Evolutionary conservation across 2,329 filamentous ascomycete species (phyloP).

Genomic region (Pseudogymnoascus sp.): DNA sequence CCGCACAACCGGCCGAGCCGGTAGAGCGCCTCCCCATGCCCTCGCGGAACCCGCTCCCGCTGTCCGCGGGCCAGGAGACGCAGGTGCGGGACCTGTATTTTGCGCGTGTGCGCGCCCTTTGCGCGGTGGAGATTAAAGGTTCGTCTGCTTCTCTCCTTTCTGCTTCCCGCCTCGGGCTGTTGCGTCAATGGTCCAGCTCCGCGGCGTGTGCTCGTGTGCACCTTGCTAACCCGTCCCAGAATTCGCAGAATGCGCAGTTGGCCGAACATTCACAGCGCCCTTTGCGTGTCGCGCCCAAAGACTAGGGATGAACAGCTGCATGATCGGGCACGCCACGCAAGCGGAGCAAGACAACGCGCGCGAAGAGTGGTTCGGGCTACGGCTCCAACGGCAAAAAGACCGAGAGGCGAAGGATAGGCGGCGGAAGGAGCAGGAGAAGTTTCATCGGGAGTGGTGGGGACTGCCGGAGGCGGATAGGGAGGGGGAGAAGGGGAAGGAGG

Average conservation of each 20-base stretch:
- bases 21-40: constrained; percentile 35
- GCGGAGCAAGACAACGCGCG: constrained; percentile 80
- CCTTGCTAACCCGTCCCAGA: constrained; percentile 42
- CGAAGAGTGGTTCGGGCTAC: constrained; percentile 83
- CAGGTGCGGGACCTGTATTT: constrained; percentile 77
- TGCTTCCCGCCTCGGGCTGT: not conserved
- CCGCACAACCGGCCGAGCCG: constrained; percentile 18
- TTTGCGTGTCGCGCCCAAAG: constrained; percentile 77
- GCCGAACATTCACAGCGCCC: constrained; percentile 78
- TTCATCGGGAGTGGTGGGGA: constrained; percentile 61
- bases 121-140: constrained; percentile 74
- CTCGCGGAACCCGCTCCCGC: constrained; percentile 70
- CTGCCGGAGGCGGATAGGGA: constrained; percentile 50
- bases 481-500: constrained; percentile 46
- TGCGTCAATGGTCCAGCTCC: not conserved
- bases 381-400: constrained; percentile 61
- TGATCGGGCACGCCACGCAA: constrained; percentile 77
- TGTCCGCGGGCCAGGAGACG: constrained; percentile 72
- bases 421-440: constrained; percentile 55
- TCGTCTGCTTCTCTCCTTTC: constrained; percentile 14
- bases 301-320: constrained; percentile 86
- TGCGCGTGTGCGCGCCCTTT: constrained; percentile 67
- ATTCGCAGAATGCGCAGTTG: constrained; percentile 83
- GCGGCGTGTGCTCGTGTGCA: not conserved
- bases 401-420: constrained; percentile 55